A percentile compares a stretch with the other conserved stretches of the same genome.
phyloP scores from a whole-genome alignment of 1,139 yeast species.

The Magnusiomyces sp. region DNA sequence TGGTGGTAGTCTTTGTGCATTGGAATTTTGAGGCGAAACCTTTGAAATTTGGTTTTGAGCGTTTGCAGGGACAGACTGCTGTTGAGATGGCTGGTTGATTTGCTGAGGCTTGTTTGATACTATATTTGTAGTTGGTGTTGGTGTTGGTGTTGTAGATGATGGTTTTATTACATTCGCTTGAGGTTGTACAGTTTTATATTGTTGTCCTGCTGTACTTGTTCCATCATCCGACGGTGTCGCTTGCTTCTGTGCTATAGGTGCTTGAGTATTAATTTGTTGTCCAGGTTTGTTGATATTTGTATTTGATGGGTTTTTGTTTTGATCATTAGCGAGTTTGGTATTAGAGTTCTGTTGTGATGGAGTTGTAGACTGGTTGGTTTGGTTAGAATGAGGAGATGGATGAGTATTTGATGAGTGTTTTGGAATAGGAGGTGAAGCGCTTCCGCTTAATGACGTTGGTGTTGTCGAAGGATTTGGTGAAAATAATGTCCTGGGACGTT shows the following conservation, averaged over 20 bases:
- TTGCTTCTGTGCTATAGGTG: background rate
- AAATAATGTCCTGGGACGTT: conserved; percentile 7
- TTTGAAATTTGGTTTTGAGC: background rate
- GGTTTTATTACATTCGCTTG: no score
- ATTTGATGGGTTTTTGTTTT: no score
- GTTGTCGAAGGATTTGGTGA: background rate
- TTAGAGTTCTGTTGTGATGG: no score
- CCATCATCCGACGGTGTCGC: background rate
- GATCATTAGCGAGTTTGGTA: no score
- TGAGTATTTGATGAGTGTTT: no score
- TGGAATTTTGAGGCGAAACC: background rate
- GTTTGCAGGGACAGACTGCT: background rate
- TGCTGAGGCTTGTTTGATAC: background rate
- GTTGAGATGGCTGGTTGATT: background rate
- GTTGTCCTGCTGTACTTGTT: background rate
- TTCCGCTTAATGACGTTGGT: no score
- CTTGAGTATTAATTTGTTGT: background rate
- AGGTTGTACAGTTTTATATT: no score
- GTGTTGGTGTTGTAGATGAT: background rate
- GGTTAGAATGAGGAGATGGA: no score
- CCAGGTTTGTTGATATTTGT: background rate
- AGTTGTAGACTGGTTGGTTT: no score
- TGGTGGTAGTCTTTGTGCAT: background rate
- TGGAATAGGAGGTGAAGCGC: no score
- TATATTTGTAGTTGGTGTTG: background rate